Evolutionary conservation across 495 filamentous ascomycete species (phyloP).

Genomic region (Aspergillus sclerotiicarbonarius): DNA sequence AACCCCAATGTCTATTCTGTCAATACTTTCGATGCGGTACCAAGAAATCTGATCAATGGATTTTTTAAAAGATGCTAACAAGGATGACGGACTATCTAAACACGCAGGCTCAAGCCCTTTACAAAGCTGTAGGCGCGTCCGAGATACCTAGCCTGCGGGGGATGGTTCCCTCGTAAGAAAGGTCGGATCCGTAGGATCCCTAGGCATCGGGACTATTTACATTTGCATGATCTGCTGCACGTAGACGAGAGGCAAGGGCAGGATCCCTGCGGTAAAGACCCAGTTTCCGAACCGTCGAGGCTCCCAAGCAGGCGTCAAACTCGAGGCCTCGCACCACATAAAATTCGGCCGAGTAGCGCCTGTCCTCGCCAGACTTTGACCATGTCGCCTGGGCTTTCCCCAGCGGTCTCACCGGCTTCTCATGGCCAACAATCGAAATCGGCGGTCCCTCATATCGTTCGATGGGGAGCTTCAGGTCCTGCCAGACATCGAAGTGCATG

Average conservation of each 20-base stretch:
- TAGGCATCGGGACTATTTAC: too few relatives aligned
- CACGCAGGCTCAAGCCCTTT: too few relatives aligned
- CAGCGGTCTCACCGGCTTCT: not conserved
- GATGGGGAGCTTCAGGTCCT: not conserved
- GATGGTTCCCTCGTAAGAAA: too few relatives aligned
- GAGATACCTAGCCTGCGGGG: too few relatives aligned
- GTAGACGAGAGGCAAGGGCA: not conserved
- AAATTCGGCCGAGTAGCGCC: not conserved
- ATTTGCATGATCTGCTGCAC: not conserved
- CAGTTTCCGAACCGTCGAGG: not conserved
- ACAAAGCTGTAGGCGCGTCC: too few relatives aligned
- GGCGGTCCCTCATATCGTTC: not conserved
- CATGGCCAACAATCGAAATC: not conserved
- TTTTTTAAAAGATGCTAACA: too few relatives aligned
- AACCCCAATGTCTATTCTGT: too few relatives aligned
- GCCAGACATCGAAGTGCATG: not conserved
- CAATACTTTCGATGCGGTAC: too few relatives aligned
- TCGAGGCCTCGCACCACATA: not conserved
- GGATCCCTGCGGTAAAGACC: not conserved
- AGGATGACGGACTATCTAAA: too few relatives aligned
- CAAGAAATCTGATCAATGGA: too few relatives aligned
- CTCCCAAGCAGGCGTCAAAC: conserved; percentile 4
- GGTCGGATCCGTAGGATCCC: too few relatives aligned
- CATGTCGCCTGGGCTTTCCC: not conserved
- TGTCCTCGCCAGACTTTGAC: not conserved